These are phyloP conservation scores for Penicillium sp. DNA, from an alignment of 2,329 filamentous ascomycete genomes.

Conservation along the genomic window DNA sequence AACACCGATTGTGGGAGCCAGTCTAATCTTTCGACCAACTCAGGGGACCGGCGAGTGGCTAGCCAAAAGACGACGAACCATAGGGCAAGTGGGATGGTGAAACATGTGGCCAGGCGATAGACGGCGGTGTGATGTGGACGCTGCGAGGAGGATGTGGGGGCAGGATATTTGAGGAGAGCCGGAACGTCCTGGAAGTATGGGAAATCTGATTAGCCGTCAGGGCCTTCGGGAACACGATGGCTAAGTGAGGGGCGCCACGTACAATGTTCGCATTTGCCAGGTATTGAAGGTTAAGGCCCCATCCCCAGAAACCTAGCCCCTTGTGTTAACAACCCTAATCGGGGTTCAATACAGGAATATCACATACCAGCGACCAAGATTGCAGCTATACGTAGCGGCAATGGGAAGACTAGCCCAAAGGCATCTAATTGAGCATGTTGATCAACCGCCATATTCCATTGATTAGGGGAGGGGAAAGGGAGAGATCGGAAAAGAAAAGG, in stretches of 20 bases:
- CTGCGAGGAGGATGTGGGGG: slow-evolving; percentile 67
- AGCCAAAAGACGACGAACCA: slow-evolving; percentile 82
- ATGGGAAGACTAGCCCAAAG: slow-evolving; percentile 81
- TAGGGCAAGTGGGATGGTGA: slow-evolving; percentile 67
- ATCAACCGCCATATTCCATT: slow-evolving; percentile 45
- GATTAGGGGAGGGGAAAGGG: slow-evolving; percentile 18
- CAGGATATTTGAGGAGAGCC: slow-evolving; percentile 79
- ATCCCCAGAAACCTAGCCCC: slow-evolving; percentile 80
- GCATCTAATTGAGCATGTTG: slow-evolving; percentile 61
- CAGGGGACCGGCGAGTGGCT: slow-evolving; percentile 67
- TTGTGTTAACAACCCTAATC: slow-evolving; percentile 7
- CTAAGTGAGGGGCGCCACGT: slow-evolving; percentile 27
- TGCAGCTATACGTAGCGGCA: slow-evolving; percentile 85
- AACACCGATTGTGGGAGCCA: slow-evolving; percentile 85
- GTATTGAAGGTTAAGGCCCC: slow-evolving; percentile 88
- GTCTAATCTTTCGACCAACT: slow-evolving; percentile 73
- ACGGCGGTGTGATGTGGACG: slow-evolving; percentile 75
- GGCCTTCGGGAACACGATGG: neutral
- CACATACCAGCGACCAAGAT: slow-evolving; percentile 76
- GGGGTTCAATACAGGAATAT: neutral
- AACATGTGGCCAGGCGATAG: slow-evolving; percentile 77
- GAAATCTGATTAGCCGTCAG: slow-evolving; percentile 17
- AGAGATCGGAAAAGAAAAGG: slow-evolving; percentile 7
- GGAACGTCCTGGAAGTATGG: slow-evolving; percentile 65
- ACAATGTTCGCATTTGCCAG: slow-evolving; percentile 74